Evolutionary conservation across 129 eudicot species (phyloP).

Genomic region (Apium graveolens): DNA sequence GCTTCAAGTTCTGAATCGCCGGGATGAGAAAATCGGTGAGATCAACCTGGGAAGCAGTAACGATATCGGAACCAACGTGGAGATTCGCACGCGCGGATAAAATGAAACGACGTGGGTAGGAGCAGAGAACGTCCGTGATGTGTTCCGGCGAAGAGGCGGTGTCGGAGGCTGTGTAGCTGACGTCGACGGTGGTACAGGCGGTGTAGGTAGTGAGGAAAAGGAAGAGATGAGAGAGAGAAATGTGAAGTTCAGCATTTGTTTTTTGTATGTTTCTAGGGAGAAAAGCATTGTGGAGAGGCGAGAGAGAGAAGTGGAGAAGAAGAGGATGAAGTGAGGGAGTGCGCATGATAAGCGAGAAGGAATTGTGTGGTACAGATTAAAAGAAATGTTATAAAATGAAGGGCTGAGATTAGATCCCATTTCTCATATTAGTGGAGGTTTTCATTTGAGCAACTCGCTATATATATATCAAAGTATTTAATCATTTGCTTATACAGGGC

Average conservation of each 20-base stretch:
- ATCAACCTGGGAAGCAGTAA: constrained; percentile 27
- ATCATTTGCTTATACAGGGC: too few relatives aligned
- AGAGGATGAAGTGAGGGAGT: neutral
- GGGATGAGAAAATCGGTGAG: constrained; percentile 42
- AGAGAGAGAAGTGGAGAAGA: neutral
- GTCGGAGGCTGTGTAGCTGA: constrained; percentile 42
- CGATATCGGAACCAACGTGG: constrained; percentile 56
- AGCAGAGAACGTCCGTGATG: constrained; percentile 35
- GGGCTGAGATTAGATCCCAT: too few relatives aligned
- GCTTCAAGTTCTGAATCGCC: constrained; percentile 60
- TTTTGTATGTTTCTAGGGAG: neutral
- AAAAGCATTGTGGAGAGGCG: neutral
- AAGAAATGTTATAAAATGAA: too few relatives aligned
- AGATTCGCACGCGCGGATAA: constrained; percentile 69
- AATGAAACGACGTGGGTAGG: constrained; percentile 64
- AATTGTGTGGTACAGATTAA: too few relatives aligned
- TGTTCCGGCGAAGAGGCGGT: constrained; percentile 46
- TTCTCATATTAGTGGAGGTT: too few relatives aligned
- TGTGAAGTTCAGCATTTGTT: neutral
- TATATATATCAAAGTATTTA: too few relatives aligned
- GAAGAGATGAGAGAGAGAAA: constrained; percentile 27
- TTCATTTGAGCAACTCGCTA: too few relatives aligned
- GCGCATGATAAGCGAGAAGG: neutral
- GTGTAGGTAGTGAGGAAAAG: constrained; percentile 21
- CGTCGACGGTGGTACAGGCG: constrained; percentile 49